Base-by-base conservation (phyloP, 371 early-diverging fungal genomes). In the Mortierella sp. region DNA sequence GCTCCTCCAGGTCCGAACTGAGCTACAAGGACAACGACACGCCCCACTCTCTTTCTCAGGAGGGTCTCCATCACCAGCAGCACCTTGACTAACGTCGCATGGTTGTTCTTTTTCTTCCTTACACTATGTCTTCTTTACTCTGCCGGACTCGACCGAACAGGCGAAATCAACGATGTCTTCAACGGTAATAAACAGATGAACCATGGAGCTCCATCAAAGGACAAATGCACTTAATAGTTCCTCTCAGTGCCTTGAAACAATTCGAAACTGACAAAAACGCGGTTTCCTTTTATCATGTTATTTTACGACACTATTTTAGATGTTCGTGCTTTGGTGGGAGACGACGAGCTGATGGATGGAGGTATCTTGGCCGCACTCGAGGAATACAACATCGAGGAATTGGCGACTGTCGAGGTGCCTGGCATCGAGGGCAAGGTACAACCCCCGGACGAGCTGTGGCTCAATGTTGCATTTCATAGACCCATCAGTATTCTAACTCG, bases 91-190 rank as follows among this genome's bases (percentile, higher is more conserved):
- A 48, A 55, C 54, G 27, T 27, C n/a, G 56, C 46, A 43, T 24
- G 35, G 5, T 46, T 8, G 6, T 43, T 38, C 8, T 43, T 46
- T 24, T 44, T 16, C 71, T 55, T 51, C 14, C 54, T 60, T 38
- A 29, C 14, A 58, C 38, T 65, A 65, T 38, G 16, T 21, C 32
- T 3, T 7, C 21, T 38, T 16, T 10, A 4, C 18, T 56, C 12
- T 32, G 6, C 60, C 32, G 60, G 60, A 32, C 35, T 32, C 60
- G 16, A 60, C 60, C 32, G 14, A 80, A 75, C 21, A 83, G 85
- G 85, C 63, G 98, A 98, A 92, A 93, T 98, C n/a, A 95, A 96
- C 87, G 97, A 98, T 87, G 98, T 99, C 24, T 96, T 96, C 82
- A 97, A 97, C 79, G 98, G 98, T 97, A 55, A 51, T n/a, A 55